phyloP scores from a whole-genome alignment of 2,329 filamentous ascomycete genomes.

The Colletotrichum tropicale region DNA sequence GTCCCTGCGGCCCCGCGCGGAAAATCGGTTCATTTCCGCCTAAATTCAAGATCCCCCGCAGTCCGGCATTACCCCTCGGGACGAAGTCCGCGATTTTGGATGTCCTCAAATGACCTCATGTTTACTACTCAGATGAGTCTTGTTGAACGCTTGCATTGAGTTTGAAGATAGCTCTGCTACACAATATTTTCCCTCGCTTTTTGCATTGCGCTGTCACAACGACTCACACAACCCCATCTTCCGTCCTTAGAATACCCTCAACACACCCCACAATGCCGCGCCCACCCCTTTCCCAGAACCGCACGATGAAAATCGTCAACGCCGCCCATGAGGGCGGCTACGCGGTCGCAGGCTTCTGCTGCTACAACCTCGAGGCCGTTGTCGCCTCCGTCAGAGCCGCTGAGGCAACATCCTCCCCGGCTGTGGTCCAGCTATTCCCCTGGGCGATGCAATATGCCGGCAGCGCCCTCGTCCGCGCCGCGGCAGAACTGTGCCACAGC shows the following conservation, averaged over 20 bases:
- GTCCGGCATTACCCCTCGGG: background rate
- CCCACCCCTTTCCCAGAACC: constrained; percentile 17
- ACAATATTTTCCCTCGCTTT: rapidly evolving
- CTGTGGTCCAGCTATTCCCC: constrained; percentile 74
- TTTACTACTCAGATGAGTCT: background rate
- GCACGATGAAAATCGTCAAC: constrained; percentile 47
- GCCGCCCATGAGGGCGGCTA: constrained; percentile 59
- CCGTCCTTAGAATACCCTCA: background rate
- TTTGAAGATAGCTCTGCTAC: rapidly evolving
- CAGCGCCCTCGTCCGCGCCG: constrained; percentile 55
- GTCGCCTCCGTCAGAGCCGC: constrained; percentile 70
- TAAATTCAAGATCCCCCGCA: background rate
- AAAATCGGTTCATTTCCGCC: background rate
- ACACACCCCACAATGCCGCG: background rate
- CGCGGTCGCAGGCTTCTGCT: constrained; percentile 56
- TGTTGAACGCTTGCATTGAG: background rate
- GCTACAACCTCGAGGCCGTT: constrained; percentile 72
- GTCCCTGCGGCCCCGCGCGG: background rate
- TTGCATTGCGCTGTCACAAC: background rate
- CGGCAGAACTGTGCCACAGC: constrained; percentile 57
- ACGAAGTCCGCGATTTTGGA: background rate
- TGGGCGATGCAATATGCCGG: constrained; percentile 71
- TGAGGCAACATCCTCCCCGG: constrained; percentile 66
- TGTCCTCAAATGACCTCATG: background rate
- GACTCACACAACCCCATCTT: background rate